Conservation (phyloP, 1,284 basidiomycete genomes). For the Ganoderma boninense region DNA sequence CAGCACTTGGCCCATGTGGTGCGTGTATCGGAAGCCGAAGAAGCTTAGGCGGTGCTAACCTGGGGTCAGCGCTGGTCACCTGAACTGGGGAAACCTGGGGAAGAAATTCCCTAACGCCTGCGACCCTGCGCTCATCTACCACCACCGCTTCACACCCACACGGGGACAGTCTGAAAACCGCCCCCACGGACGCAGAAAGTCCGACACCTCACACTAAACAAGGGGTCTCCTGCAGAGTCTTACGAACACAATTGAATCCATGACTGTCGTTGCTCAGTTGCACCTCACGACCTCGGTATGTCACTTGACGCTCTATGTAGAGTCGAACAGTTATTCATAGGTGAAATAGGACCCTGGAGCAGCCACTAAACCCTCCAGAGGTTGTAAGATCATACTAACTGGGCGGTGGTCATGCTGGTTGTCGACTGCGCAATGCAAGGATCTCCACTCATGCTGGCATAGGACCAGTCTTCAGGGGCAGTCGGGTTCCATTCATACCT, state of each 20-base stretch:
- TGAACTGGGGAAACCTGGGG: neutral
- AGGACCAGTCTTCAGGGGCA: neutral
- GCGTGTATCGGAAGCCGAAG: neutral
- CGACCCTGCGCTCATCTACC: neutral
- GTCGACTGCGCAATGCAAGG: neutral
- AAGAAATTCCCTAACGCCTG: neutral
- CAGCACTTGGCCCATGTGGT: neutral
- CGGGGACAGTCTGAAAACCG: neutral
- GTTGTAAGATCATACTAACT: neutral
- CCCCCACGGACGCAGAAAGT: neutral
- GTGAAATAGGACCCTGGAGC: slow-evolving; percentile 8
- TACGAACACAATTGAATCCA: slow-evolving; percentile 22
- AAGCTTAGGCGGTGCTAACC: slow-evolving; percentile 7
- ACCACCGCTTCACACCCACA: slow-evolving; percentile 7
- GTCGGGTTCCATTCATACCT: neutral
- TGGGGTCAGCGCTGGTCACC: slow-evolving; percentile 12
- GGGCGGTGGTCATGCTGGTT: neutral
- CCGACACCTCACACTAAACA: slow-evolving; percentile 1
- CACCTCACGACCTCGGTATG: slow-evolving; percentile 15
- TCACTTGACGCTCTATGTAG: slow-evolving; percentile 12
- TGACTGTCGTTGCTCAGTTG: slow-evolving; percentile 21
- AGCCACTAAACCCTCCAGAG: slow-evolving; percentile 13
- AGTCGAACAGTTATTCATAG: slow-evolving; percentile 23
- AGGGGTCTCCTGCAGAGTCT: slow-evolving; percentile 14
- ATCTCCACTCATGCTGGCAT: neutral